Base-by-base conservation (phyloP, 1,284 basidiomycete genomes). In the Marasmius tenuissimus region DNA sequence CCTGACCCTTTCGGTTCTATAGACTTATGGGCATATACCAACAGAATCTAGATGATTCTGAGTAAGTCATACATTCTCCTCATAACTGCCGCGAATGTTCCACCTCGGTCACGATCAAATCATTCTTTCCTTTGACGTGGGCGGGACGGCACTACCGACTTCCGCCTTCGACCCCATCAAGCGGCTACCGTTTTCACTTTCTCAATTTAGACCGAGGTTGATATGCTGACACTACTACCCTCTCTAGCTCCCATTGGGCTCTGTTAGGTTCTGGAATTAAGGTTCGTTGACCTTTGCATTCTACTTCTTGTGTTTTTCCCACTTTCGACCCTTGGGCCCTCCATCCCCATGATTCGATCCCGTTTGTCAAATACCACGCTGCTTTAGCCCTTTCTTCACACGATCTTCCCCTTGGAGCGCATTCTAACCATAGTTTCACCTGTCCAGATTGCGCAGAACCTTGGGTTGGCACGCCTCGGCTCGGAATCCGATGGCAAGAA, bases 1-100 rank as follows among this genome's bases (percentile, higher is more conserved):
- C 47, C 47, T 48, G 39, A 35, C 27, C 16, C 42, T n/a, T 11
- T 49, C 11, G 49, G 10, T 9, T 38, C 34, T 52, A n/a, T 57
- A 70, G 69, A 39, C 62, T 70, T n/a, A 70, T 70, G 69, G 66
- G 69, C 16, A 60, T 70, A 16, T 70, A 70, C 57, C 69, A 69
- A 52, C 69, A 70, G 37, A 70, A 70, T 57, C 63, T 69, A n/a
- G 68, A 70, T 56, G 68, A 70, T 45, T 66, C 69, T 18, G 69
- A 70, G 69, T 69, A 34, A 16, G 69, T 59, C n/a, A 50, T n/a
- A 18, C 20, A 47, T 14, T 47, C 16, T 47, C 9, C 16, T n/a
- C 16, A 27, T 27, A 27, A 27, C 27, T 27, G 27, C 27, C 27
- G 27, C 27, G 27, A 27, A 2, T 27, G 4, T 27, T 34, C 53